Evolutionary conservation across 345 rosid genomes (phyloP), one percentile per base, ranked within the genome.

Genomic region (Durio zibethinus): DNA sequence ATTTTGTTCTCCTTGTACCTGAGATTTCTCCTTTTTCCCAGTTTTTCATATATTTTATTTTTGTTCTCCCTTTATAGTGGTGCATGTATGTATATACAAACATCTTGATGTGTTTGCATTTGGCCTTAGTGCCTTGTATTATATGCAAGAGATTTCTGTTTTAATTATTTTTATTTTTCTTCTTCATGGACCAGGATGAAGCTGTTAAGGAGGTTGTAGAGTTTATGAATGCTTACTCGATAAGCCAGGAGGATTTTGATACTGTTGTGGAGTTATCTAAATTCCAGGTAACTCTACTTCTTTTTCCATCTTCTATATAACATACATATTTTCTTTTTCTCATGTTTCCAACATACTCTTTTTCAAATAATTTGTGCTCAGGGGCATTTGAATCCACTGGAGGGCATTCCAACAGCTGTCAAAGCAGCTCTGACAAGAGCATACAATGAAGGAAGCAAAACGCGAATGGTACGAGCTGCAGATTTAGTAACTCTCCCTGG

Each of bases 391-490:
- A 90, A 90, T 86, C 99, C 98, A 14, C 66, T 96, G 82, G 97
- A 96, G 70, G 97, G 99, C 78, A 88, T 96, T 72, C 81, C 87
- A 62, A 86, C 98, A 31, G 80, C 93, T 61, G 96, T 93, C 31
- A 96, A 96, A 88, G 83, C 99, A 74, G 97, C 99, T 71, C 71
- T 96, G 83, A 96, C 99, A 0, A 90, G 87, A 84, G 90, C 93
- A 74, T 96, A 96, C 68, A 93, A 93, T 8, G 97, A 88, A 84
- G 81, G 72, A 52, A 91, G 84, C 86, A 93, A 90, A 81, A 81
- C 86, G 29, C 84, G 90, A 79, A 90, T 89, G 91, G 93, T 88
- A 48, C 97, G 94, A 63, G 88, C 93, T 77, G 97, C 99, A n/a
- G 98, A 96, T 85, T 80, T 93, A 82, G 90, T 91, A 38, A 78